These are phyloP conservation scores for Aristolochia contorta DNA, from an alignment of 164 flowering plant genomes.

Conservation along the genomic window DNA sequence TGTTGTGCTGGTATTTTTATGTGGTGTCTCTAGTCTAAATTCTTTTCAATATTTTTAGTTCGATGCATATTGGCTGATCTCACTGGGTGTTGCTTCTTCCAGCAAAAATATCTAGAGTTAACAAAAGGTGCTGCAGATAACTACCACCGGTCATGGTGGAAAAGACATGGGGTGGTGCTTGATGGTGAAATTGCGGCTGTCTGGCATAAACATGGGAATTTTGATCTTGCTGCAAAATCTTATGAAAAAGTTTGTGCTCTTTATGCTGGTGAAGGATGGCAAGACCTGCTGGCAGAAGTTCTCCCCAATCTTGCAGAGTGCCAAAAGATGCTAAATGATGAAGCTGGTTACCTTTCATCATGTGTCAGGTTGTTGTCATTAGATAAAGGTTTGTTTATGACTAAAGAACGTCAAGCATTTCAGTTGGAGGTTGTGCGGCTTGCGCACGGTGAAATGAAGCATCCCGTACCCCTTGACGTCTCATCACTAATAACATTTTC, in stretches of 20 bases:
- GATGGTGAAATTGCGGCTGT: slow-evolving; percentile 98
- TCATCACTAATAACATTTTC: slow-evolving; percentile 93
- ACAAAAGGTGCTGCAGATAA: slow-evolving; percentile 96
- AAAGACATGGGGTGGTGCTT: slow-evolving; percentile 95
- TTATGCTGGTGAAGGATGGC: slow-evolving; percentile 99
- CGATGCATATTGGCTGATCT: background rate
- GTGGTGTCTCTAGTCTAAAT: background rate
- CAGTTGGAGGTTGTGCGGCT: slow-evolving; percentile 84
- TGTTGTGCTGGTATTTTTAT: background rate
- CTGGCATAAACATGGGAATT: slow-evolving; percentile 60
- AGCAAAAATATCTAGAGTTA: slow-evolving; percentile 83
- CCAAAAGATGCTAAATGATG: slow-evolving; percentile 84
- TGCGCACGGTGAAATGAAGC: slow-evolving; percentile 93
- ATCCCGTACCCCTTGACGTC: slow-evolving; percentile 92
- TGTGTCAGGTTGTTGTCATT: slow-evolving; percentile 89
- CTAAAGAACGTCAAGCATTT: slow-evolving; percentile 84
- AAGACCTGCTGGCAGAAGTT: slow-evolving; percentile 88
- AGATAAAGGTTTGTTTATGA: slow-evolving; percentile 67
- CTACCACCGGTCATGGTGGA: slow-evolving; percentile 98
- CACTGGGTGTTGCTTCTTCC: slow-evolving; percentile 14
- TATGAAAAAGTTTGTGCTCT: slow-evolving; percentile 98
- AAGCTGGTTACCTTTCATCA: slow-evolving; percentile 91
- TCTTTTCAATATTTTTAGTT: background rate
- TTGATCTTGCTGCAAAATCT: slow-evolving; percentile 87
- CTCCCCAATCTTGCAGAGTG: slow-evolving; percentile 96